Evolutionary conservation across 208 protist species (phyloP).

Genomic region (Trypanosomatidae sp.): DNA sequence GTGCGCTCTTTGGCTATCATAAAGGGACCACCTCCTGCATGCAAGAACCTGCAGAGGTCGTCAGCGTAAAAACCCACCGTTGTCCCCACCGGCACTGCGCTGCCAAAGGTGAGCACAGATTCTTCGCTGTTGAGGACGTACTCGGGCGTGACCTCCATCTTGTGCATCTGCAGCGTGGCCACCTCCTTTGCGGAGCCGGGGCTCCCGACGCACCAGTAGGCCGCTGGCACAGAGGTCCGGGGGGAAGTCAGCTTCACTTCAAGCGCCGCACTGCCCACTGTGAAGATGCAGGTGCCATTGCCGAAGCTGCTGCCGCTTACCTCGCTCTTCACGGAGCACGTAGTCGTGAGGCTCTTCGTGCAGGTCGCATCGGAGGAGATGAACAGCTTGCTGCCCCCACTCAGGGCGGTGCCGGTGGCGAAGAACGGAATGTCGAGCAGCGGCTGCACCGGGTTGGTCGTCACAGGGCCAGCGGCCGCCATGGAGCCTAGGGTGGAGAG

Average conservation of each 20-base stretch:
- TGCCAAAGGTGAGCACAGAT: background rate
- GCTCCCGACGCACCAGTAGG: constrained; percentile 8
- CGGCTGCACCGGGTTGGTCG: constrained; percentile 8
- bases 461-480: background rate
- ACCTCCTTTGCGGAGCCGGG: background rate
- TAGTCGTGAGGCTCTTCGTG: background rate
- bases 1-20: background rate
- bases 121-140: background rate
- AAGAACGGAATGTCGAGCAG: constrained; percentile 12
- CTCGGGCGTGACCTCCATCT: background rate
- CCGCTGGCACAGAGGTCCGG: background rate
- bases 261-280: background rate
- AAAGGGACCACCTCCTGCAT: background rate
- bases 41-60: background rate
- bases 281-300: constrained; percentile 5
- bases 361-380: background rate
- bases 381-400: background rate
- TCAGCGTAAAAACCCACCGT: background rate
- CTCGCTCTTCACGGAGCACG: background rate
- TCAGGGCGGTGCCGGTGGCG: background rate
- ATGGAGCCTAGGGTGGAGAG: background rate
- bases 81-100: background rate
- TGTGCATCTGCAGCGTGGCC: constrained; percentile 2
- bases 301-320: background rate
- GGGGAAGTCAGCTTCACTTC: background rate